Evolutionary conservation across 2,329 filamentous ascomycete species (phyloP).

Genomic region (Aspergillus calidoustus): DNA sequence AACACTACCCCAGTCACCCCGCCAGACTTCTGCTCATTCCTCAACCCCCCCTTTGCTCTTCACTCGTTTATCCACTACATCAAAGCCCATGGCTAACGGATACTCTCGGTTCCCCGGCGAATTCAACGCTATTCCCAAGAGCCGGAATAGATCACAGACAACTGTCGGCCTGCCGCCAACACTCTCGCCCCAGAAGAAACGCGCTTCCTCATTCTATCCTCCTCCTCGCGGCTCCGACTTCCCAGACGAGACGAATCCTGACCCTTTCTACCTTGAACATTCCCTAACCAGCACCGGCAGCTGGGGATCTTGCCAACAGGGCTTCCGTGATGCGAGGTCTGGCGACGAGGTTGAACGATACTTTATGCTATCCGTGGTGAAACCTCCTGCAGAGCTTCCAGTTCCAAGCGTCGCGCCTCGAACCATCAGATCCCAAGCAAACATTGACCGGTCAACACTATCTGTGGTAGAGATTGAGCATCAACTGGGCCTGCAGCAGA

Average conservation of each 20-base stretch:
- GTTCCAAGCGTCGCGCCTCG: constrained; percentile 16
- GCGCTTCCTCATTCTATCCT: constrained; percentile 38
- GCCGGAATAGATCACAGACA: constrained; percentile 38
- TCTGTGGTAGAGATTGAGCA: constrained; percentile 39
- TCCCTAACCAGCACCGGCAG: constrained; percentile 35
- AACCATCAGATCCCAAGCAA: constrained; percentile 19
- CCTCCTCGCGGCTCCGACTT: constrained; percentile 31
- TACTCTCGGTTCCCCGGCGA: constrained; percentile 38
- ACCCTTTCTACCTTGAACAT: constrained; percentile 47
- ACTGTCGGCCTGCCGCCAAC: constrained; percentile 35
- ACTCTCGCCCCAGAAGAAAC: constrained; percentile 35
- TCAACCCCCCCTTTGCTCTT: constrained; percentile 9
- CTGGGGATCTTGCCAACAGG: constrained; percentile 31
- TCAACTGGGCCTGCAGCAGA: constrained; percentile 33
- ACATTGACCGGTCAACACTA: constrained; percentile 35
- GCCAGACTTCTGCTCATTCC: constrained; percentile 27
- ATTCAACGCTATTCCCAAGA: constrained; percentile 37
- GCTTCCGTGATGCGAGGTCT: constrained; percentile 38
- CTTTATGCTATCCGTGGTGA: constrained; percentile 36
- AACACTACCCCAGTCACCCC: constrained; percentile 35
- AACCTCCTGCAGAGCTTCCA: constrained; percentile 23
- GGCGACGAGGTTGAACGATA: constrained; percentile 37
- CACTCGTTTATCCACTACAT: constrained; percentile 18
- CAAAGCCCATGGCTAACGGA: constrained; percentile 45
- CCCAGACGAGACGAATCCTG: constrained; percentile 40